Evolutionary conservation across 768 basidiomycete species (phyloP).

Genomic region (Kwoniella bestiolae): DNA sequence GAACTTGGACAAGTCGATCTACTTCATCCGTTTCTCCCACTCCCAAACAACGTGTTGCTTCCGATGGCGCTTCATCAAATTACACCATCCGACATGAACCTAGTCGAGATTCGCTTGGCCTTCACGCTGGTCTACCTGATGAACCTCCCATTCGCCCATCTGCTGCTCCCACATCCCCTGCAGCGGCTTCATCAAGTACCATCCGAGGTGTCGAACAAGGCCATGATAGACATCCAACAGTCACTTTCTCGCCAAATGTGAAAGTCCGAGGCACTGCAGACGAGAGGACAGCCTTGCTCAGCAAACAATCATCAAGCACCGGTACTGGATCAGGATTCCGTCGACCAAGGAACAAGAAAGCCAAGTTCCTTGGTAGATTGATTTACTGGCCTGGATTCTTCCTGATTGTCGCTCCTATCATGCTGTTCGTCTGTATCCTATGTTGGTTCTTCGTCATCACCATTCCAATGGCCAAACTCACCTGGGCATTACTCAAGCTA

Average conservation of each 20-base stretch:
- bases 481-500: conserved; percentile 88
- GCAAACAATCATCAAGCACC: conserved; percentile 4
- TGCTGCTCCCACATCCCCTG: conserved; percentile 1
- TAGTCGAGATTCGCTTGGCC: conserved; percentile 3
- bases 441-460: conserved; percentile 97
- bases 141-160: conserved; percentile 40
- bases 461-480: conserved; percentile 97
- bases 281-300: conserved; percentile 40
- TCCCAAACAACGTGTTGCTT: conserved; percentile 29
- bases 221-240: conserved; percentile 49
- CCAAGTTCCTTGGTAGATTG: conserved; percentile 65
- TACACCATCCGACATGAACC: conserved; percentile 29
- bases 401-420: conserved; percentile 80
- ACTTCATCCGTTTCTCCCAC: conserved; percentile 8
- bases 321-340: conserved; percentile 32
- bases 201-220: conserved; percentile 18
- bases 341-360: conserved; percentile 45
- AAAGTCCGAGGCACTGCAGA: conserved; percentile 32
- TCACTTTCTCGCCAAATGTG: conserved; percentile 50
- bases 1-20: conserved; percentile 20
- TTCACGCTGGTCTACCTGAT: conserved; percentile 46
- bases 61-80: conserved; percentile 39
- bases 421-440: conserved; percentile 81
- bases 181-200: conserved; percentile 25
- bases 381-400: conserved; percentile 80